Base-by-base conservation (phyloP, 2,329 filamentous ascomycete genomes). In the Diaporthe velutina region DNA sequence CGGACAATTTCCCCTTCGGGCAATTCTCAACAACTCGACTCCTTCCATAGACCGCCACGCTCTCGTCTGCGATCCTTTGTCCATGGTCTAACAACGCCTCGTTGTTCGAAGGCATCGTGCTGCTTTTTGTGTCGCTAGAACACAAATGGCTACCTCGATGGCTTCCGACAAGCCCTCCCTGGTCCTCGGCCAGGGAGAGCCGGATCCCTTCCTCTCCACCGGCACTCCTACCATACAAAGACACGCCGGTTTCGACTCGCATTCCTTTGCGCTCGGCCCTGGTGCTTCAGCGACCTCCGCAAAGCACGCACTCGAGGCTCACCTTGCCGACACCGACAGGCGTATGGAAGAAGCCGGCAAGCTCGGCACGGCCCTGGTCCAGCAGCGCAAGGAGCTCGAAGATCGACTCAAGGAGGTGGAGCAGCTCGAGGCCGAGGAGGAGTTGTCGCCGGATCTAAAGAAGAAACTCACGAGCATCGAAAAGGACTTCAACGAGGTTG, bases 401-500 rank as follows among this genome's bases (percentile, higher is more conserved):
- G 94, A 97, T 58, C 93, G 94, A 78, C 85, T 99, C 74, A 92
- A 93, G 79, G 95, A 98, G 80, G 93, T 99, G 4, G 94, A 98
- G 79, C 91, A 93, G 80, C 88, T 94, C 75, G 89, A 95, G 80
- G 88, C 90, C 58, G 94, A 97, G 78, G 91, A 91, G 33, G 94
- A 98, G 76, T 91, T 98, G 70, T 93, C 93, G 0, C 92, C 94
- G 4, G 96, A 98, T 78, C 86, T 99, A 79, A 94, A 94, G 75
- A 90, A 93, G 80, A 95, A 94, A 84, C 89, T 99, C 71, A 89
- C 91, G 19, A 95, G 98, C 77, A 92, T 99, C 75, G 97, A 99
- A 83, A 94, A 92, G 83, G 97, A 99, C 81, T 98, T 97, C 85
- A 96, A 98, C 82, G 96, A 98, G 81, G 93, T 98, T 61, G 95